Percentiles rank a stretch among this genome's conserved stretches.
These are phyloP conservation scores for Phyllosticta capitalensis DNA, from an alignment of 2,329 filamentous ascomycete species.

Conservation along the genomic window DNA sequence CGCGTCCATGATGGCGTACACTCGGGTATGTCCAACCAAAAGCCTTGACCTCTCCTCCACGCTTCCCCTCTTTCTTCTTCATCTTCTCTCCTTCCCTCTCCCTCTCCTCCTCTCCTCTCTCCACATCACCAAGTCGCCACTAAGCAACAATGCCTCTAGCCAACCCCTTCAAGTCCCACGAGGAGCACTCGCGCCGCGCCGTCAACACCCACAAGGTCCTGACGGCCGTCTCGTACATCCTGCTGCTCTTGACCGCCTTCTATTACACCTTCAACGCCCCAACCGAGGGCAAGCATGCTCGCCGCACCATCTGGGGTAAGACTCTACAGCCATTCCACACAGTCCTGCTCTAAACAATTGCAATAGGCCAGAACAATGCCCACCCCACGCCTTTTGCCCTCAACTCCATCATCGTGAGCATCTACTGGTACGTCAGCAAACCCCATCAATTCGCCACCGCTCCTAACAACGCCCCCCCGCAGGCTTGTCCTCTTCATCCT, in stretches of 20 bases:
- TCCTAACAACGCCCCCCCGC: background rate
- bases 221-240: constrained; percentile 63
- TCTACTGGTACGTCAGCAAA: constrained; percentile 61
- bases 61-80: background rate
- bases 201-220: constrained; percentile 68
- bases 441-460: background rate
- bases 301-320: constrained; percentile 55
- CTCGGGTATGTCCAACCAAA: constrained; percentile 2
- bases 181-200: constrained; percentile 51
- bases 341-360: too few species aligned
- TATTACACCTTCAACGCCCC: constrained; percentile 64
- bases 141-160: constrained; percentile 33
- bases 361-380: constrained; percentile 49
- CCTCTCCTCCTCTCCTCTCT: background rate
- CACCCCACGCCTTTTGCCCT: constrained; percentile 66
- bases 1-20: constrained; percentile 11
- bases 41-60: background rate
- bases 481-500: constrained; percentile 58
- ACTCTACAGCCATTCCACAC: too few species aligned
- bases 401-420: constrained; percentile 51
- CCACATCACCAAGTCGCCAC: background rate
- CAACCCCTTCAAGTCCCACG: constrained; percentile 68
- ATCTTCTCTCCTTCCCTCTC: background rate
- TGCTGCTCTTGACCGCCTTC: constrained; percentile 61
- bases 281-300: constrained; percentile 44